Evolutionary conservation across 1,139 yeast species (phyloP).

Genomic region (Lodderomyces orthopsilosis): DNA sequence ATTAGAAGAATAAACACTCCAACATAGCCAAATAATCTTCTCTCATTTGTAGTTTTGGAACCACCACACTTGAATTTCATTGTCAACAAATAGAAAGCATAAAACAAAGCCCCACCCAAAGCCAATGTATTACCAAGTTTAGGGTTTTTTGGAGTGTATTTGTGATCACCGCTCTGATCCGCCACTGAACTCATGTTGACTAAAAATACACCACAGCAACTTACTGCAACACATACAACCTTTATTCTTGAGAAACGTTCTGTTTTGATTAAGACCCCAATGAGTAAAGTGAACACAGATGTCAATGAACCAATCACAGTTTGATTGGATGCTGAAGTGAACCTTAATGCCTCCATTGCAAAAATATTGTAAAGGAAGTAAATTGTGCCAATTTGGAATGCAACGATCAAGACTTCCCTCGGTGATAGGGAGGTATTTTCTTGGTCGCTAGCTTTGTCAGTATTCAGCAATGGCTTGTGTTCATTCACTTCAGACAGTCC

Average conservation of each 20-base stretch:
- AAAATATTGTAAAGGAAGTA: constrained; percentile 42
- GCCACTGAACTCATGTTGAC: constrained; percentile 40
- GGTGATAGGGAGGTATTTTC: constrained; percentile 20
- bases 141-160: constrained; percentile 38
- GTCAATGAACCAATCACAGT: constrained; percentile 52
- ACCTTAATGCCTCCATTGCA: constrained; percentile 41
- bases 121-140: constrained; percentile 47
- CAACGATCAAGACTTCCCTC: constrained; percentile 33
- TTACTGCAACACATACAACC: constrained; percentile 40
- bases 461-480: constrained; percentile 2
- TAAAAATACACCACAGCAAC: constrained; percentile 47
- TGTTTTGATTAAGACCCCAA: constrained; percentile 38
- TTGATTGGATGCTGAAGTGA: constrained; percentile 53
- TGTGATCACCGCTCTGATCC: constrained; percentile 17
- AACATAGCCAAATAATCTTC: constrained; percentile 46
- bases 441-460: not conserved
- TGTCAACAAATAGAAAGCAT: constrained; percentile 43
- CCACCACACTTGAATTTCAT: constrained; percentile 44
- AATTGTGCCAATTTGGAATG: constrained; percentile 38
- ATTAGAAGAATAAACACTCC: constrained; percentile 41
- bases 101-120: constrained; percentile 44
- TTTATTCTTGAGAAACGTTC: constrained; percentile 46
- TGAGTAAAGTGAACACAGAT: constrained; percentile 48
- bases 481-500: constrained; percentile 9
- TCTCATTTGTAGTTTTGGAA: constrained; percentile 42